These are phyloP conservation scores for Tremellales sp. DNA, from an alignment of 1,284 basidiomycete species.

Conservation along the genomic window DNA sequence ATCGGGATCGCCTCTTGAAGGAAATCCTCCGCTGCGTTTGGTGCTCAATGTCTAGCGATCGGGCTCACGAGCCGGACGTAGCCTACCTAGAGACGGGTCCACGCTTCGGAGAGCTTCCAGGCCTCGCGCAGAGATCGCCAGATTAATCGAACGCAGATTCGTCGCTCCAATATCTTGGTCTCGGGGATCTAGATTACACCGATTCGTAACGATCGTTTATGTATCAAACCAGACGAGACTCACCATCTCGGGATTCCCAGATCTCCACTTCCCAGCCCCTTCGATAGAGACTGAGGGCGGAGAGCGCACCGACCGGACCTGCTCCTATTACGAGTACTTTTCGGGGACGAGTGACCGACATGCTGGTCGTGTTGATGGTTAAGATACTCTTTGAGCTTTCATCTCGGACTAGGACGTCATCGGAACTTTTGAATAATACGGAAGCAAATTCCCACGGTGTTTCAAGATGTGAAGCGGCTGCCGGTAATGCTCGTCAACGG, in stretches of 20 bases:
- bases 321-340: constrained; percentile 63
- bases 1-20: constrained; percentile 83
- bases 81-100: constrained; percentile 59
- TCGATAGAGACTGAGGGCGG: constrained; percentile 79
- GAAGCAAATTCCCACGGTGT: no score
- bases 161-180: constrained; percentile 34
- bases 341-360: constrained; percentile 13
- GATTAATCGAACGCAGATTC: constrained; percentile 78
- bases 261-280: constrained; percentile 84
- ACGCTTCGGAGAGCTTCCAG: constrained; percentile 80
- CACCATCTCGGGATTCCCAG: constrained; percentile 83
- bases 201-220: not conserved
- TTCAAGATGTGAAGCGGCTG: no score
- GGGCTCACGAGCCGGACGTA: not conserved
- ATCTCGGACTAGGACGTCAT: no score
- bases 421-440: no score
- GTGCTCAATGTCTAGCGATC: not conserved
- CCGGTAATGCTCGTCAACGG: no score
- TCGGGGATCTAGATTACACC: constrained; percentile 35
- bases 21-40: constrained; percentile 60
- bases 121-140: constrained; percentile 90
- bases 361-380: not conserved
- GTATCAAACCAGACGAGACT: constrained; percentile 26
- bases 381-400: no score
- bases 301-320: constrained; percentile 91